Evolutionary conservation across 495 filamentous ascomycete species (phyloP).

Genomic region (Tuber aestivum): DNA sequence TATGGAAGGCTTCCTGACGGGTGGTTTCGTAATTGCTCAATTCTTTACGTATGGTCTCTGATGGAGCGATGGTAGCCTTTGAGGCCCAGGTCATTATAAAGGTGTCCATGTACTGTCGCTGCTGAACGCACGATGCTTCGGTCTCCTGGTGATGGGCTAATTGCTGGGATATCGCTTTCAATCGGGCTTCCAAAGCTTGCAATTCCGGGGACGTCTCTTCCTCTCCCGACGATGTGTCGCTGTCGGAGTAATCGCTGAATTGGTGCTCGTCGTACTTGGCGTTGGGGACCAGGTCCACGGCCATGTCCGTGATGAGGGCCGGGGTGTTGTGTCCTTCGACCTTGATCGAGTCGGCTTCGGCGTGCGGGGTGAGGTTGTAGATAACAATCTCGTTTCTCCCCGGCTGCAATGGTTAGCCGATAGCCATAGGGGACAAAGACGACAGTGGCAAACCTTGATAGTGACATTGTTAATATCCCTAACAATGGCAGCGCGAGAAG

Average conservation of each 20-base stretch:
- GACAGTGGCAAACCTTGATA: conserved; percentile 48
- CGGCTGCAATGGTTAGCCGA: conserved; percentile 44
- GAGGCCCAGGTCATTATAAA: neutral
- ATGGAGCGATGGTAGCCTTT: neutral
- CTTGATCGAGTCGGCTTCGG: conserved; percentile 63
- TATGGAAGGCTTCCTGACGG: conserved; percentile 6
- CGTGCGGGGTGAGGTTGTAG: conserved; percentile 57
- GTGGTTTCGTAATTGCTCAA: neutral
- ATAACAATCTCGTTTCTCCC: conserved; percentile 62
- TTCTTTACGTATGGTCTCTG: neutral
- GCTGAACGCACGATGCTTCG: neutral
- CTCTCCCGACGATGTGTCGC: conserved; percentile 20
- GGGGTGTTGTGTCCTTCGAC: conserved; percentile 59
- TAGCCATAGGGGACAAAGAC: neutral
- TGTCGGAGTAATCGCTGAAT: conserved; percentile 48
- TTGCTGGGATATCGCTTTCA: neutral
- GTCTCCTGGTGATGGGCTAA: neutral
- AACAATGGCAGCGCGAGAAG: conserved; percentile 56
- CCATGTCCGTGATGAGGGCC: conserved; percentile 61
- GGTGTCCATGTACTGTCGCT: conserved; percentile 1
- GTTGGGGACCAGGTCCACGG: conserved; percentile 58
- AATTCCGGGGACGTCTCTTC: neutral
- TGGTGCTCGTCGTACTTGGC: conserved; percentile 54
- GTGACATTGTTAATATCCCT: conserved; percentile 58
- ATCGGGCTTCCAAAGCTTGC: neutral